Base-by-base conservation (phyloP, 345 rosid genomes). In the Salix brachista region DNA sequence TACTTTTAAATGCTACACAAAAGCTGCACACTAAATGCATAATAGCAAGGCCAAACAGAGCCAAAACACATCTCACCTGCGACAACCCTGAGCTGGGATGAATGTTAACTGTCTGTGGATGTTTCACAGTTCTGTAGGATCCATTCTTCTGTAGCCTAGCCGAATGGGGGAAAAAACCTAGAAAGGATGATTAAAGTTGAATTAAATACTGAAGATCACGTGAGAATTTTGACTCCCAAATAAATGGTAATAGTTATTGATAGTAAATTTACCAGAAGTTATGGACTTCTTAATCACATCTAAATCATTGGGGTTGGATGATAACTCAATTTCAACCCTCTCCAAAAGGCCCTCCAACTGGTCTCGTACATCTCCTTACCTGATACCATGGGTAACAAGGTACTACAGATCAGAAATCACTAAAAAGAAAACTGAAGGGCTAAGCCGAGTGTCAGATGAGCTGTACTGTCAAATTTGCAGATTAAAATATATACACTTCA, bases 301-400 rank as follows among this genome's bases (percentile, higher is more conserved):
- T 79, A 90, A 77, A 67, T 93, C 98, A 76, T 83, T 87, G 39
- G 81, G 16, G 86, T 86, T 85, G 44, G 97, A 88, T 62, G 88
- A 80, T 42, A 90, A 26, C 81, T 93, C 99, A 83, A 91, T 96
- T 82, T 93, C 99, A 76, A 96, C 97, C 84, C 99, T 90, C 87
- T 93, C 99, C 67, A 96, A 79, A 72, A 96, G 99, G 69, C 97
- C 97, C 78, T 91, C 97, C 88, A 93, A 76, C 79, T 96, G 99
- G 79, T 96, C 98, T 64, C 98, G 85, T 34, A 96, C 84, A 76
- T 96, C 98, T 84, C 88, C 97, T 86, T 37, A 96, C 99, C 97
- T 96, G 79, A 65, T 80, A 78, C 52, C 64, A 82, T 60, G 79
- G 61, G 78, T 30, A 36, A 78, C 48, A 75, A 41, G 70, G 9